A percentile compares a stretch with the other conserved stretches of the same genome.
Conservation (phyloP, 805 yeast species). For the Saturnispora quitensis region DNA sequence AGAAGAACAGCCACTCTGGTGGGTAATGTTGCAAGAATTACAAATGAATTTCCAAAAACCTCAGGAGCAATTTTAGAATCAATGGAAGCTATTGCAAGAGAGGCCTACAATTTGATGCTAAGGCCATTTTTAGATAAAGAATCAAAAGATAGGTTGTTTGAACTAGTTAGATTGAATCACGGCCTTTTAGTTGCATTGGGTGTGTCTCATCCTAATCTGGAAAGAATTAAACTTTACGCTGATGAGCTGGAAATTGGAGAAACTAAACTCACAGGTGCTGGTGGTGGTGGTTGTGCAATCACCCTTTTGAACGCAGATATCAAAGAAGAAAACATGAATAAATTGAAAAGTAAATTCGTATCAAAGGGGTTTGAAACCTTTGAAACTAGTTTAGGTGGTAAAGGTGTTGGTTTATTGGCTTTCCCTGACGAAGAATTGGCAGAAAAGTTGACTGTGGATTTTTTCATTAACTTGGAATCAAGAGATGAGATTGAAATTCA, state of each 20-base stretch:
- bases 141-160: conserved; percentile 37
- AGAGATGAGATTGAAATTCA: conserved; percentile 40
- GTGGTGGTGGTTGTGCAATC: conserved; percentile 98
- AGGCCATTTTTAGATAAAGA: conserved; percentile 39
- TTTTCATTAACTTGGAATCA: conserved; percentile 30
- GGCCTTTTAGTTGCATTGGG: conserved; percentile 80
- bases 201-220: conserved; percentile 89
- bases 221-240: conserved; percentile 56
- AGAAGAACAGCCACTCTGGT: conserved; percentile 81
- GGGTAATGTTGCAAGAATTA: conserved; percentile 55
- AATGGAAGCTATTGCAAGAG: conserved; percentile 63
- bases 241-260: conserved; percentile 64
- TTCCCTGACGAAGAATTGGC: conserved; percentile 9
- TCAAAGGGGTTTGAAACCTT: conserved; percentile 60
- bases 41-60: conserved; percentile 44
- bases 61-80: conserved; percentile 56
- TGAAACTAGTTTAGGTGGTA: conserved; percentile 79
- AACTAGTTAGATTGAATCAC: conserved; percentile 74
- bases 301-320: conserved; percentile 55
- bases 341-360: conserved; percentile 30
- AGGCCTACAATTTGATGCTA: conserved; percentile 60
- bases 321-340: conserved; percentile 25
- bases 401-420: conserved; percentile 61
- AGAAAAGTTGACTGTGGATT: conserved; percentile 23
- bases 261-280: conserved; percentile 96